Base-by-base conservation (phyloP, 108 stramenopile genomes). In the Conticribra weissflogii region DNA sequence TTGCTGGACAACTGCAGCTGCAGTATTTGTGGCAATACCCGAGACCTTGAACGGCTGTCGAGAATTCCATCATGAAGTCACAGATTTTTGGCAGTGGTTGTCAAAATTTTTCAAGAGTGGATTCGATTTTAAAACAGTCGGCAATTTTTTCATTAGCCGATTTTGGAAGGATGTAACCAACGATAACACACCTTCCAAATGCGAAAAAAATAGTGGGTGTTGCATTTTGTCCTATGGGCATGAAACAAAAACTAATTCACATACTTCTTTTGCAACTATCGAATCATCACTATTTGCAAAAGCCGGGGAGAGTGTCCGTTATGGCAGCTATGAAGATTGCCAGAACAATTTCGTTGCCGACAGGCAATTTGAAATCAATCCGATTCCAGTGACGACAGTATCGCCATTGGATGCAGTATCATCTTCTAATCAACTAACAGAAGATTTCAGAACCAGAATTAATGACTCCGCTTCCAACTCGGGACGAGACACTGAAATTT, bases 11-110 rank as follows among this genome's bases (percentile, higher is more conserved):
- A 54, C 71, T 17, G 63, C 74, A 19, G 19, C 77, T 9, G 32
- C 71, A 19, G 74, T 90, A 0, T 41, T 54, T 17, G 46, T 34
- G 3, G 78, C 53, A 52, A 71, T 90, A 28, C 71, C 73, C 21
- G 89, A 90, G 59, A 90, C 89, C 17, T 55, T 87, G 27, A 74
- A 79, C 12, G 50, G 41, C 31, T 30, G 60, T 50, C 52, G 70
- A 33, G 63, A 55, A 22, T 0, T 9, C 18, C 4, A 22, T 28
- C 23, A 19, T 15, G 12, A 34, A 18, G 52, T 23, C 23, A 51
- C 12, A 41, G 51, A 66, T 8, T 34, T 58, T 14, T 32, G 21
- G 7, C 9, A 55, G 21, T 25, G 31, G 23, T n/a, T 32, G 28
- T 27, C 3, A 25, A 47, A 2, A n/a, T 24, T 3, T 16, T 28